Conservation (phyloP, 352 stramenopile genomes). For the Pythium guiyangense region DNA sequence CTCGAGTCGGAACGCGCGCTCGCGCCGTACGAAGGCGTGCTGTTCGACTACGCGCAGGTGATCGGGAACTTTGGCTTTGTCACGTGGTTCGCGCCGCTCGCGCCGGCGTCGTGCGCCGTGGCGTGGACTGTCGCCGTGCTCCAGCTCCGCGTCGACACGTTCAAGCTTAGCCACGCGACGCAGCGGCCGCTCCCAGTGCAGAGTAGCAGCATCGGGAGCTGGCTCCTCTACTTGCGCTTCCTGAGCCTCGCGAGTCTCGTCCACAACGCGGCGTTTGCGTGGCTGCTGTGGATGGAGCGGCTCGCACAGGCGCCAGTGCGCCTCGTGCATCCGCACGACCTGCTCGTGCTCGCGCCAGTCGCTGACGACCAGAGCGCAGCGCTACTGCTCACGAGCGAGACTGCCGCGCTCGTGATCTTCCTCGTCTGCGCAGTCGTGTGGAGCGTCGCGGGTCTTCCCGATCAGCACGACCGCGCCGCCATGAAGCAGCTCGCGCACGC, state of each 20-base stretch:
- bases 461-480: constrained; percentile 30
- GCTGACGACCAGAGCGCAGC: not conserved
- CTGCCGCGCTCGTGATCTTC: constrained; percentile 33
- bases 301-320: constrained; percentile 2
- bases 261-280: constrained; percentile 40
- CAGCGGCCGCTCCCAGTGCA: constrained; percentile 60
- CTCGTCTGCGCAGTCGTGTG: constrained; percentile 29
- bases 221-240: constrained; percentile 50
- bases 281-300: constrained; percentile 22
- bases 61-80: constrained; percentile 57
- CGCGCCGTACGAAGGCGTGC: constrained; percentile 56
- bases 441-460: constrained; percentile 22
- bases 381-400: constrained; percentile 18
- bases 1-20: constrained; percentile 40
- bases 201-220: constrained; percentile 52
- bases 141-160: constrained; percentile 64
- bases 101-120: constrained; percentile 29
- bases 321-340: constrained; percentile 16
- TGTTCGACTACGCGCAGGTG: constrained; percentile 76
- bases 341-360: constrained; percentile 14
- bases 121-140: constrained; percentile 46
- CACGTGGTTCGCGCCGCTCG: constrained; percentile 56
- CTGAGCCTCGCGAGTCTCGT: constrained; percentile 44
- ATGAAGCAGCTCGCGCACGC: constrained; percentile 22
- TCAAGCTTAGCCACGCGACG: constrained; percentile 49